Percentiles rank a stretch among this genome's conserved stretches.
These are phyloP conservation scores for Musa troglodytarum DNA, from an alignment of 176 grass and related monocot genomes.

Conservation along the genomic window DNA sequence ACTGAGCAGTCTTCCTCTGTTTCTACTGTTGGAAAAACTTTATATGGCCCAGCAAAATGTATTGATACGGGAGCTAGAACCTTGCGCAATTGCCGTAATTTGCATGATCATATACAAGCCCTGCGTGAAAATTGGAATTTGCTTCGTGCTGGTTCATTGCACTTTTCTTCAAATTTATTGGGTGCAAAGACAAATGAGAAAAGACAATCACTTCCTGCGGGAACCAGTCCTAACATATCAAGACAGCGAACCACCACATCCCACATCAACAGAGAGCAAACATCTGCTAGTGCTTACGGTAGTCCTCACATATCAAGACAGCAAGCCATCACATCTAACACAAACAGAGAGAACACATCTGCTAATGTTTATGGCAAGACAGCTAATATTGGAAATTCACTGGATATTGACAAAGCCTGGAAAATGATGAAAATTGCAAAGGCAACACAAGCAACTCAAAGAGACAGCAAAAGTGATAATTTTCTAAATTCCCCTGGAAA, in stretches of 20 bases:
- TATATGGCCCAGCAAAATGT: neutral
- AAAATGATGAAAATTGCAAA: slow-evolving; percentile 68
- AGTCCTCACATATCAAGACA: neutral
- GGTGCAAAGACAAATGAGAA: neutral
- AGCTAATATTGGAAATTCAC: slow-evolving; percentile 5
- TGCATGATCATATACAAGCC: slow-evolving; percentile 31
- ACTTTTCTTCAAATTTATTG: slow-evolving; percentile 27
- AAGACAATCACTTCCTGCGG: slow-evolving; percentile 8
- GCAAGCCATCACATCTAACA: neutral
- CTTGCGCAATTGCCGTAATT: slow-evolving; percentile 35
- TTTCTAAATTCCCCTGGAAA: slow-evolving; percentile 7
- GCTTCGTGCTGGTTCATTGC: slow-evolving; percentile 45
- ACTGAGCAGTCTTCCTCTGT: neutral
- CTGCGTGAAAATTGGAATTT: slow-evolving; percentile 51
- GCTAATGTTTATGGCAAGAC: slow-evolving; percentile 16
- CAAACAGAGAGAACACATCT: neutral
- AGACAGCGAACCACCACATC: neutral
- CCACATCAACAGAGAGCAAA: neutral
- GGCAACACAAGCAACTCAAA: slow-evolving; percentile 25
- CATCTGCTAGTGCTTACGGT: slow-evolving; percentile 5
- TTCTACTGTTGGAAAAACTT: neutral
- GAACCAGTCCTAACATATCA: neutral
- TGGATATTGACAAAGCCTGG: slow-evolving; percentile 54
- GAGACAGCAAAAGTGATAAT: slow-evolving; percentile 22
- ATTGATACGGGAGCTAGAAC: slow-evolving; percentile 37